These are phyloP conservation scores for Trichoderma sp. DNA, from an alignment of 2,329 filamentous ascomycete genomes.

Conservation along the genomic window DNA sequence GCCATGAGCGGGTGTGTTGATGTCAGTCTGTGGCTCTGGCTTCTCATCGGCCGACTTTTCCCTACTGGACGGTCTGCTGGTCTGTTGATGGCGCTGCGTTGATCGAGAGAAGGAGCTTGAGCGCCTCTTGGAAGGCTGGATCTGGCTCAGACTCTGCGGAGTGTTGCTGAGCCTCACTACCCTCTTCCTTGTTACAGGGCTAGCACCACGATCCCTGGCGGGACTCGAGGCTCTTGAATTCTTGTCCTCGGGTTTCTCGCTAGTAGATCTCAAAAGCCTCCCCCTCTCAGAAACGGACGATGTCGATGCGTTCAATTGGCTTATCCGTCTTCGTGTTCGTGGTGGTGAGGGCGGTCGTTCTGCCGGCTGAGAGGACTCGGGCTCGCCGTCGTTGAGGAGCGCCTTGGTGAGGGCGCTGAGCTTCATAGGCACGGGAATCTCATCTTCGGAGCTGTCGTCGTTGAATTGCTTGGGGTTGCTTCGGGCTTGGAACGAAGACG, in stretches of 20 bases:
- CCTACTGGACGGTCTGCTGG: conserved; percentile 43
- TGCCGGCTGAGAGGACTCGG: conserved; percentile 37
- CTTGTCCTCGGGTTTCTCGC: conserved; percentile 42
- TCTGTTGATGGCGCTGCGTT: conserved; percentile 31
- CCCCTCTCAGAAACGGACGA: conserved; percentile 46
- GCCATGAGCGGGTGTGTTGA: conserved; percentile 57
- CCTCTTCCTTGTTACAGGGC: conserved; percentile 54
- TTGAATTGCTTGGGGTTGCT: conserved; percentile 47
- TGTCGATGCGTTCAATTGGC: conserved; percentile 48
- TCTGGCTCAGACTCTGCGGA: conserved; percentile 46
- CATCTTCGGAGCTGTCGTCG: conserved; percentile 91
- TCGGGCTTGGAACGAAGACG: conserved; percentile 32
- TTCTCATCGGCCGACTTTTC: conserved; percentile 46
- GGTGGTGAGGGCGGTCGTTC: conserved; percentile 47
- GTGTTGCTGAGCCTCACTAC: conserved; percentile 59
- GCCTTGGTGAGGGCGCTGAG: conserved; percentile 91
- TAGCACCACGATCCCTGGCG: conserved; percentile 49
- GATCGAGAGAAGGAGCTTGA: conserved; percentile 53
- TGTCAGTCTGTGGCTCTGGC: conserved; percentile 38
- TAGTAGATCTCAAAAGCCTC: conserved; percentile 51
- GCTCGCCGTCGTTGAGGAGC: conserved; percentile 66
- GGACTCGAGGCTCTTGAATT: conserved; percentile 50
- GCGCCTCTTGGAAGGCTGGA: conserved; percentile 45
- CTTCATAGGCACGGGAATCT: conserved; percentile 88
- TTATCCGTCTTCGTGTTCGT: conserved; percentile 51